phyloP scores from a whole-genome alignment of 2,329 filamentous ascomycete species.

The Aspergillus sp. region DNA sequence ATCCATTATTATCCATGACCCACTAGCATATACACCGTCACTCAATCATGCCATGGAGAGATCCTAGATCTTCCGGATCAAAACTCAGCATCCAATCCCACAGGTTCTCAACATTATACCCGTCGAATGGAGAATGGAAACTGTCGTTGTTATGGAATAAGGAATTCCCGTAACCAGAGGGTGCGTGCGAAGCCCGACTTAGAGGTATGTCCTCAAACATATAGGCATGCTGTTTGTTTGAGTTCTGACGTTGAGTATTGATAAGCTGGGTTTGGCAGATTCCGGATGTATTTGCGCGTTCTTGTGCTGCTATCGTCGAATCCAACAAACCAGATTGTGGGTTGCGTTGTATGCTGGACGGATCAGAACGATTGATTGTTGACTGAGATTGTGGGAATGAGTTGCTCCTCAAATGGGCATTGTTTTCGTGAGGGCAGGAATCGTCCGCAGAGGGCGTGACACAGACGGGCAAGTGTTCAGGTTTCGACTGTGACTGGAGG shows the following conservation, averaged over 20 bases:
- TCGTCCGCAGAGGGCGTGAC: background rate
- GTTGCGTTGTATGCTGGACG: too few species aligned
- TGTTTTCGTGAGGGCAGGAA: background rate
- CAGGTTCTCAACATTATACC: constrained; percentile 21
- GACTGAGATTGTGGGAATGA: too few species aligned
- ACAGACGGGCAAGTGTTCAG: background rate
- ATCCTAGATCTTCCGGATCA: constrained; percentile 6
- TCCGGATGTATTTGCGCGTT: too few species aligned
- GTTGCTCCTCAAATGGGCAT: background rate
- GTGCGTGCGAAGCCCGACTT: background rate
- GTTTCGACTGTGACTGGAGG: background rate
- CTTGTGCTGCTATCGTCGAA: too few species aligned
- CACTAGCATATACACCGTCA: too few species aligned
- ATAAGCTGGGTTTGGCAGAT: too few species aligned
- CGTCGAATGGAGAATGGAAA: constrained; percentile 18
- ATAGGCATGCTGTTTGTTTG: too few species aligned
- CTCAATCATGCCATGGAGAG: background rate
- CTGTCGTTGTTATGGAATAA: background rate
- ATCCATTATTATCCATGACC: too few species aligned
- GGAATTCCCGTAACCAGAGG: background rate
- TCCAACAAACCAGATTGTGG: too few species aligned
- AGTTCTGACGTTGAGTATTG: too few species aligned
- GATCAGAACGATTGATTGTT: too few species aligned
- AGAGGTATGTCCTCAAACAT: background rate
- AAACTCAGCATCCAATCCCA: constrained; percentile 24